Evolutionary conservation across 371 early-diverging fungal species (phyloP).

Genomic region (Funneliformis caledonium): DNA sequence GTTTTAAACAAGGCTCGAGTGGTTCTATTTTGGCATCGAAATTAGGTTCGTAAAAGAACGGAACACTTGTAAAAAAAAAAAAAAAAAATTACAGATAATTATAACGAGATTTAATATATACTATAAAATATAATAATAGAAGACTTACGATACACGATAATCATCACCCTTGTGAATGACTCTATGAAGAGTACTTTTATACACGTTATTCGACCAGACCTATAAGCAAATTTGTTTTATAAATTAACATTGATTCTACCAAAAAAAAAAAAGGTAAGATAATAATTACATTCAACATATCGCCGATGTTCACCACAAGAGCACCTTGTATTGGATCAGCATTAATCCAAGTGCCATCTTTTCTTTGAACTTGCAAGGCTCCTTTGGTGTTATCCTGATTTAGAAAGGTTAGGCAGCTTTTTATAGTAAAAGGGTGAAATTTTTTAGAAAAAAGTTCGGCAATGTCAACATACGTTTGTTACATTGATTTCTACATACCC

Average conservation of each 20-base stretch:
- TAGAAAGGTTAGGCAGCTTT: slow-evolving; percentile 50
- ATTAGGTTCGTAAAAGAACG: slow-evolving; percentile 39
- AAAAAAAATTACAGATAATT: not conserved
- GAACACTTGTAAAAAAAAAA: not conserved
- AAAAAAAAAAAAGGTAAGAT: not conserved
- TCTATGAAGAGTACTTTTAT: slow-evolving; percentile 51
- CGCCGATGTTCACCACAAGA: slow-evolving; percentile 56
- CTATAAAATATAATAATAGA: not conserved
- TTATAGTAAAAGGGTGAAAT: not conserved
- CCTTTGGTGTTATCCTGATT: slow-evolving; percentile 48
- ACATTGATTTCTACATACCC: slow-evolving; percentile 7
- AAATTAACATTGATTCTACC: slow-evolving; percentile 5
- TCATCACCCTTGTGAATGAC: slow-evolving; percentile 47
- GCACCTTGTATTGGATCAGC: slow-evolving; percentile 50
- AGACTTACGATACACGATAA: slow-evolving; percentile 47
- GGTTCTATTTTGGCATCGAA: slow-evolving; percentile 38
- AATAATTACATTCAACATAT: slow-evolving; percentile 50
- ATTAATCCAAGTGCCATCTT: slow-evolving; percentile 52
- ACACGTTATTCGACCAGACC: slow-evolving; percentile 52
- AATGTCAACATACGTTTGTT: not conserved
- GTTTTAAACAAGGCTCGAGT: slow-evolving; percentile 25
- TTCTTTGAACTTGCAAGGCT: slow-evolving; percentile 50
- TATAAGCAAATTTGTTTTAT: not conserved
- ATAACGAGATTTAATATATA: not conserved
- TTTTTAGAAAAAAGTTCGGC: not conserved